These are phyloP conservation scores for Trichophaea hybrida DNA, from an alignment of 2,329 filamentous ascomycete species.

Conservation along the genomic window DNA sequence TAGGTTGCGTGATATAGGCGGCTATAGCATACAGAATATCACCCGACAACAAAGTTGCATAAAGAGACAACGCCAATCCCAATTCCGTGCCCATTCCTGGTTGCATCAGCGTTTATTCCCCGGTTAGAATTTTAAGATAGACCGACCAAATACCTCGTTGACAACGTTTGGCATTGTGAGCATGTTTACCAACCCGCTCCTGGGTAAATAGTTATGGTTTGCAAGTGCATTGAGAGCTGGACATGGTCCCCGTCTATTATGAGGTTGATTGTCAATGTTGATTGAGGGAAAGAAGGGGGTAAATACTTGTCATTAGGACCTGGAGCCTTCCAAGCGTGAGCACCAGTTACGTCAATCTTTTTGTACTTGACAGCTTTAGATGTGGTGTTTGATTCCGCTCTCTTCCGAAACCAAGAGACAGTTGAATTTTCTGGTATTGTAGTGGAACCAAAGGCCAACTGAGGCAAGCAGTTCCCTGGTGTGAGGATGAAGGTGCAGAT, in stretches of 20 bases:
- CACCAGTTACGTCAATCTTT: constrained; percentile 2
- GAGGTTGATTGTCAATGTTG: background rate
- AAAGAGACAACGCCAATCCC: background rate
- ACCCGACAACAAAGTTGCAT: background rate
- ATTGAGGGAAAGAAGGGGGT: background rate
- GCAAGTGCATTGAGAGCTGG: constrained; percentile 32
- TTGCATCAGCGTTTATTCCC: background rate
- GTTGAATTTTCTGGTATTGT: too few species aligned
- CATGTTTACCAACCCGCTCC: constrained; percentile 23
- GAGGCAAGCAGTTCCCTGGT: too few species aligned
- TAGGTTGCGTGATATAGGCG: background rate
- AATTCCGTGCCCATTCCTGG: background rate
- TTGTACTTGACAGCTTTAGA: constrained; percentile 25
- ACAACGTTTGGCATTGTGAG: constrained; percentile 7
- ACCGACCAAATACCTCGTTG: constrained; percentile 15
- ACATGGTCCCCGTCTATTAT: constrained; percentile 27
- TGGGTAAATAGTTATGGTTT: constrained; percentile 32
- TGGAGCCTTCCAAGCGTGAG: constrained; percentile 7
- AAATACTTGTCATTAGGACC: background rate
- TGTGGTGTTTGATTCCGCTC: background rate
- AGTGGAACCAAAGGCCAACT: too few species aligned
- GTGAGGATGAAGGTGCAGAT: too few species aligned
- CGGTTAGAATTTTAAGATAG: background rate
- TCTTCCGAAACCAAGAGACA: background rate
- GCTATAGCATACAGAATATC: background rate